Percentiles rank a stretch among this genome's conserved stretches.
phyloP scores from a whole-genome alignment of 768 basidiomycete species.

The Termitomyces sp. region DNA sequence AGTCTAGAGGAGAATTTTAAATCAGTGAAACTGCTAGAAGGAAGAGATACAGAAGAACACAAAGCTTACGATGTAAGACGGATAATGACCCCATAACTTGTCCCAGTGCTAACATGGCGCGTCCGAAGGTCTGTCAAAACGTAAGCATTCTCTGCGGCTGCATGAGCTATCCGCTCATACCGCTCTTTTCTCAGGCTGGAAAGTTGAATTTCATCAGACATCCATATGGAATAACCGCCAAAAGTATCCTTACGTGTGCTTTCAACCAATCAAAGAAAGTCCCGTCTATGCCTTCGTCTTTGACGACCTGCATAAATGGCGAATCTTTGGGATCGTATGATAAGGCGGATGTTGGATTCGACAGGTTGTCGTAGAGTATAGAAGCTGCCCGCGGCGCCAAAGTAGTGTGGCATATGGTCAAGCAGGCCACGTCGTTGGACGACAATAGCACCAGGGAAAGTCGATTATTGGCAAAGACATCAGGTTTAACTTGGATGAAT shows the following conservation, averaged over 20 bases:
- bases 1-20: neutral
- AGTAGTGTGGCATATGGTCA: constrained; percentile 21
- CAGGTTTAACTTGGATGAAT: constrained; percentile 26
- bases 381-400: constrained; percentile 4
- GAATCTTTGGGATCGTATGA: constrained; percentile 18
- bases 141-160: neutral
- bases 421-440: constrained; percentile 22
- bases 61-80: constrained; percentile 25
- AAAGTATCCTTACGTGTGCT: neutral
- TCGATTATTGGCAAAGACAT: constrained; percentile 42
- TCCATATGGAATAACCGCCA: neutral
- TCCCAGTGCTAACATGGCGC: constrained; percentile 35
- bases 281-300: constrained; percentile 11
- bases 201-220: neutral
- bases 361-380: constrained; percentile 14
- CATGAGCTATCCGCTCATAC: neutral
- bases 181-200: constrained; percentile 5
- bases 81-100: constrained; percentile 29
- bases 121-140: constrained; percentile 22
- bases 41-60: neutral
- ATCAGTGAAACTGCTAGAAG: neutral
- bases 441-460: constrained; percentile 33
- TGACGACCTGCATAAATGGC: constrained; percentile 17
- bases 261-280: constrained; percentile 8
- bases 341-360: constrained; percentile 15